phyloP scores from a whole-genome alignment of 371 early-diverging fungal genomes.

The Mucor circinelloides region DNA sequence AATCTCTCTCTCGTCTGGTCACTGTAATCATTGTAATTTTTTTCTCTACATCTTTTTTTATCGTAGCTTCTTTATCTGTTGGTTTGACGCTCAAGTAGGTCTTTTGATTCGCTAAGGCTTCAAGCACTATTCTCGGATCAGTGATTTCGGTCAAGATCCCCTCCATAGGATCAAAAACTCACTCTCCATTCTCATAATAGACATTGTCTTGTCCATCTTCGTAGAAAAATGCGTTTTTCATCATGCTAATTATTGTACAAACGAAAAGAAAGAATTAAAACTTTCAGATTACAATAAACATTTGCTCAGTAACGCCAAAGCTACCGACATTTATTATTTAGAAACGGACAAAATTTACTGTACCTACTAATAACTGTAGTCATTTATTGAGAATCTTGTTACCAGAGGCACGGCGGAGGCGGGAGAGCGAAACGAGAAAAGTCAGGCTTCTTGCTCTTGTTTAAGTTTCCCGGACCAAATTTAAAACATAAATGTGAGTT shows the following conservation, averaged over 20 bases:
- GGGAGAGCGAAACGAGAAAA: background rate
- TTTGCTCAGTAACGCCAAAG: too few relatives aligned
- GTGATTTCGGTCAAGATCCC: background rate
- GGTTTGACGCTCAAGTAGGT: background rate
- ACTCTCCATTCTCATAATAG: conserved; percentile 6
- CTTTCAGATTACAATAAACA: too few relatives aligned
- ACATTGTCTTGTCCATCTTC: conserved; percentile 9
- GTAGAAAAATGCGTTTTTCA: conserved; percentile 2
- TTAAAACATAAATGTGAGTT: background rate
- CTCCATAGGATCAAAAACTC: conserved; percentile 4
- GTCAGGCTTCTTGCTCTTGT: background rate
- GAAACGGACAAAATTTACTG: too few relatives aligned
- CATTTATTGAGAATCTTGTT: background rate
- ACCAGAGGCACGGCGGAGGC: too few relatives aligned
- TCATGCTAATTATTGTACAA: too few relatives aligned
- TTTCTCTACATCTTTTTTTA: too few relatives aligned
- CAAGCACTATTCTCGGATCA: too few relatives aligned
- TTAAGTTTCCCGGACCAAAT: background rate
- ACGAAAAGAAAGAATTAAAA: too few relatives aligned
- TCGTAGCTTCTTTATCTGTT: too few relatives aligned
- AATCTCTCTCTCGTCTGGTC: too few relatives aligned
- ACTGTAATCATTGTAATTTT: too few relatives aligned
- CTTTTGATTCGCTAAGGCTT: background rate
- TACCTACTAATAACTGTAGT: background rate
- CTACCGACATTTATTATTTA: too few relatives aligned